Conservation (phyloP, 129 eudicot genomes). For the Centella asiatica region DNA sequence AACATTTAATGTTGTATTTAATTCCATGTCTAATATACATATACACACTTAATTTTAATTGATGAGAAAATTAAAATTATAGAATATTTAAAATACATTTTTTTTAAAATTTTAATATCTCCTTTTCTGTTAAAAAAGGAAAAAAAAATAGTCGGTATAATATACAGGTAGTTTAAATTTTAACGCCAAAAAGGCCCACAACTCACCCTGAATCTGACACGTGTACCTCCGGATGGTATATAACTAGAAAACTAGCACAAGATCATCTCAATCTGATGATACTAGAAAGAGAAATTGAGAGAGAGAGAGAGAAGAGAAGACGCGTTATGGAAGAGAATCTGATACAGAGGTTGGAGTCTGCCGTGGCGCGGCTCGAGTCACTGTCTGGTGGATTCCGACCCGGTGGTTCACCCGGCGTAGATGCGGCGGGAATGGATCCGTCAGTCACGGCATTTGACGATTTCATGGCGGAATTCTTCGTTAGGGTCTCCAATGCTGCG, state of each 20-base stretch:
- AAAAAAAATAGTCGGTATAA: too few relatives aligned
- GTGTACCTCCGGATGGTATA: not conserved
- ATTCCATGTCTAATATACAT: too few relatives aligned
- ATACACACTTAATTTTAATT: too few relatives aligned
- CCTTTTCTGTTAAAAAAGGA: too few relatives aligned
- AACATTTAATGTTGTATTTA: too few relatives aligned
- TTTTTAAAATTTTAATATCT: too few relatives aligned
- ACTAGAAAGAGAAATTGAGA: not conserved
- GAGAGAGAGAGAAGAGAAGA: not conserved
- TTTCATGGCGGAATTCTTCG: slow-evolving; percentile 40
- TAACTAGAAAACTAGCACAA: slow-evolving; percentile 10
- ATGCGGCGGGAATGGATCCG: slow-evolving; percentile 57
- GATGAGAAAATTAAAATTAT: too few relatives aligned
- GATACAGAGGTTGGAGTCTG: slow-evolving; percentile 67
- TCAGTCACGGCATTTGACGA: slow-evolving; percentile 70
- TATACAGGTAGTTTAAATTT: too few relatives aligned
- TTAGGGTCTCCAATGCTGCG: slow-evolving; percentile 47
- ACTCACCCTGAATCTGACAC: too few relatives aligned
- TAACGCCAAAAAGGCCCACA: too few relatives aligned
- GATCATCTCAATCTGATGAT: slow-evolving; percentile 29
- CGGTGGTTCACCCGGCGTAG: slow-evolving; percentile 24
- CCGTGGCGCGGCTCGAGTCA: slow-evolving; percentile 70
- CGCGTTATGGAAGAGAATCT: slow-evolving; percentile 62
- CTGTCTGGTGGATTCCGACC: slow-evolving; percentile 38
- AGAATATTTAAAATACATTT: too few relatives aligned